These are phyloP conservation scores for Metschnikowia aberdeeniae DNA, from an alignment of 805 yeast genomes.

Conservation along the genomic window DNA sequence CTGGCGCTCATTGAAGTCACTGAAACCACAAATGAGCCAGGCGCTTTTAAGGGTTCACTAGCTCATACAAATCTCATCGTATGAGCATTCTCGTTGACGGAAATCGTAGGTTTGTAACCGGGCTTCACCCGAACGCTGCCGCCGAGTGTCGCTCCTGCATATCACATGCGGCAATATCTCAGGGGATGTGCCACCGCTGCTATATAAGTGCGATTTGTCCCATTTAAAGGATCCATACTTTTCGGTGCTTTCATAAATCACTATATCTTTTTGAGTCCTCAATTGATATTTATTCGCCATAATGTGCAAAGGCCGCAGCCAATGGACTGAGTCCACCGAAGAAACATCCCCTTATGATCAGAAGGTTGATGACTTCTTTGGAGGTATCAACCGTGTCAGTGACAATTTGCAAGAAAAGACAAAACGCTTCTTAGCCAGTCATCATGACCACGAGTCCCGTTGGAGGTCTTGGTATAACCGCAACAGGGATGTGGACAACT, in stretches of 20 bases:
- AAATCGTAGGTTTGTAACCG: too few species aligned
- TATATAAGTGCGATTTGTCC: constrained; percentile 2
- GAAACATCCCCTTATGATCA: constrained; percentile 16
- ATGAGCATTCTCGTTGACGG: too few species aligned
- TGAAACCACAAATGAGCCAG: too few species aligned
- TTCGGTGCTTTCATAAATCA: too few species aligned
- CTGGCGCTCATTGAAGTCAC: too few species aligned
- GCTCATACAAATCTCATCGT: too few species aligned
- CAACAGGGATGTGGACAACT: constrained; percentile 10
- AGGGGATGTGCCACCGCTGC: constrained; percentile 3
- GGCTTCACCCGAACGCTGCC: too few species aligned
- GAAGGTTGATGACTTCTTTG: constrained; percentile 23
- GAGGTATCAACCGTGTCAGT: constrained; percentile 24
- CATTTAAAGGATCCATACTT: neutral
- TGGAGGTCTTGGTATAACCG: neutral
- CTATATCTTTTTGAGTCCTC: neutral
- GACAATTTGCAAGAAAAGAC: constrained; percentile 24
- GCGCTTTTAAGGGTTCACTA: too few species aligned
- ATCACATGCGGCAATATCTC: neutral
- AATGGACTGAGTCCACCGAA: constrained; percentile 1
- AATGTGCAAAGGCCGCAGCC: neutral
- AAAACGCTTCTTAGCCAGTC: constrained; percentile 12
- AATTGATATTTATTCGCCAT: neutral
- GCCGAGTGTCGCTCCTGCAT: neutral
- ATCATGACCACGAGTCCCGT: constrained; percentile 2